Base-by-base conservation (phyloP, 73 alveolate species). In the Uronychia binucleata region DNA sequence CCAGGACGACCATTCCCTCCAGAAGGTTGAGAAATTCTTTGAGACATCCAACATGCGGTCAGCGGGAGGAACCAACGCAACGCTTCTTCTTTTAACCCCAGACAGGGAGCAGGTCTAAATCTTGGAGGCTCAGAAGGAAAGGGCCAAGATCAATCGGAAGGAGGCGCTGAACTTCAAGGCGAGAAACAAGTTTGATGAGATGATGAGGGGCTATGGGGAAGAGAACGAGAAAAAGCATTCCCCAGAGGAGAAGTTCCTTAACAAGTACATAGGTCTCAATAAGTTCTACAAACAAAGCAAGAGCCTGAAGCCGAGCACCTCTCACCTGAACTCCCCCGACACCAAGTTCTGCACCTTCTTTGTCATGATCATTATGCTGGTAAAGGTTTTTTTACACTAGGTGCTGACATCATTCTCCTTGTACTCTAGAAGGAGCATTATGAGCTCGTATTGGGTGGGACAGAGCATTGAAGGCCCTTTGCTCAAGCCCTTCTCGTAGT, bases 271-370 rank as follows among this genome's bases (percentile, higher is more conserved):
- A 13, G 46, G 59, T 1, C 58, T 75, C 1, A 26, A 58, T 1
- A 26, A 30, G 1, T 30, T 8, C 28, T 75, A 28, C 81, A 26
- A 75, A 5, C 5, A 30, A 30, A 5, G 57, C 29, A 26, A 26
- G 58, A 28, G 28, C 32, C 5, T 46, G 67, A 28, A 26, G 27
- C 58, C 32, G 1, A 26, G 30, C 5, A 30, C 58, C 5, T 1
- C 1, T 75, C 81, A 75, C 27, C 58, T 75, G 27, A 75, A 26
- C 5, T 8, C 81, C 32, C 28, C 32, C 30, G 81, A 75, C 1
- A 75, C 81, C 46, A 26, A 28, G n/a, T 75, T 75, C 81, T 75
- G 81, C 32, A 75, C 81, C 32, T 75, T 75, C 81, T 8, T 75
- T 28, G 27, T 75, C 5, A 46, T 46, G 67, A 11, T 46, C 5